Evolutionary conservation across 441 rosid species (phyloP).

Genomic region (Pelargonium cotyledonis): DNA sequence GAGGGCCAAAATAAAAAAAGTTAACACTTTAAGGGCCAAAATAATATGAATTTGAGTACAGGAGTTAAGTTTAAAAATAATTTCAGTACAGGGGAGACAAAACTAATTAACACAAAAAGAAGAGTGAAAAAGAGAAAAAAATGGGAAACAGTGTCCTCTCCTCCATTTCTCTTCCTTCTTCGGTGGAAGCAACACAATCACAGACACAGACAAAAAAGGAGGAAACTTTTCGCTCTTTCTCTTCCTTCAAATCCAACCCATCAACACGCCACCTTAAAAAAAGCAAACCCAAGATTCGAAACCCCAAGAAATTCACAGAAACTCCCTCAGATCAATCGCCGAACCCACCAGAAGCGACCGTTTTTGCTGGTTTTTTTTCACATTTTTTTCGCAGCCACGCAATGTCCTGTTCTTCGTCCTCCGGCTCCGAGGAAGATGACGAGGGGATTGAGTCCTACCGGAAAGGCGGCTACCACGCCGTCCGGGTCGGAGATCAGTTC

Average conservation of each 20-base stretch:
- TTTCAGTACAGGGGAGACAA: neutral
- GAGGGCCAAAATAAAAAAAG: no score
- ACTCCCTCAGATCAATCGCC: no score
- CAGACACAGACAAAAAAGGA: neutral
- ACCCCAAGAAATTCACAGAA: neutral
- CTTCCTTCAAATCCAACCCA: neutral
- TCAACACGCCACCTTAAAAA: neutral
- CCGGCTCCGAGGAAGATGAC: slow-evolving; percentile 31
- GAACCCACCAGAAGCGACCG: neutral
- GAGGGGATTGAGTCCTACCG: slow-evolving; percentile 70
- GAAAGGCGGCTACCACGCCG: slow-evolving; percentile 66
- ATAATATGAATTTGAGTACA: no score
- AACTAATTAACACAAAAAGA: neutral
- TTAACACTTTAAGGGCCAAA: no score
- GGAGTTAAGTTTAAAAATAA: neutral
- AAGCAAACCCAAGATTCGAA: neutral
- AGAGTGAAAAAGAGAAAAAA: neutral
- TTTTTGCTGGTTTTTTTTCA: neutral
- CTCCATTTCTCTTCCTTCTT: slow-evolving; percentile 1
- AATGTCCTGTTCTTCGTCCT: slow-evolving; percentile 2
- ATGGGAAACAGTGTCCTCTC: slow-evolving; percentile 1
- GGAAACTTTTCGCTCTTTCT: neutral
- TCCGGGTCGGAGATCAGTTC: slow-evolving; percentile 46
- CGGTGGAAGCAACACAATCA: neutral
- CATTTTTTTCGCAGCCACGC: neutral